phyloP scores from a whole-genome alignment of 1,284 basidiomycete species.

The Pseudozyma sp. region DNA sequence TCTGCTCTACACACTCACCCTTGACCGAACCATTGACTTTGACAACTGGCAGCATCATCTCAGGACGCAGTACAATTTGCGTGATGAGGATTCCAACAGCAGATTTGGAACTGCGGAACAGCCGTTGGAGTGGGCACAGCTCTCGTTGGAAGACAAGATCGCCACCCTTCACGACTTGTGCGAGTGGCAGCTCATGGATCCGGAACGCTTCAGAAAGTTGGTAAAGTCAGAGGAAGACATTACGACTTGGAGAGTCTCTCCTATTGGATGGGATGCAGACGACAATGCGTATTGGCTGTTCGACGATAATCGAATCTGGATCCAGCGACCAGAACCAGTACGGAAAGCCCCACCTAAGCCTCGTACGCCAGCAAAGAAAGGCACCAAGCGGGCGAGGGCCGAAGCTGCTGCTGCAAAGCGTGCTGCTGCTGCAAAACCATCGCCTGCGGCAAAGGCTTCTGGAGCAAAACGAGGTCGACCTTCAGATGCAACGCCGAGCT shows the following conservation, averaged over 20 bases:
- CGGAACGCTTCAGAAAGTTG: slow-evolving; percentile 72
- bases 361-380: slow-evolving; percentile 49
- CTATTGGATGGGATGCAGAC: slow-evolving; percentile 84
- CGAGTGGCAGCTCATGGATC: slow-evolving; percentile 73
- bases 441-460: slow-evolving; percentile 67
- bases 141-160: slow-evolving; percentile 71
- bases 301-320: slow-evolving; percentile 87
- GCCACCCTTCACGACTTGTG: slow-evolving; percentile 65
- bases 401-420: slow-evolving; percentile 55
- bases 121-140: slow-evolving; percentile 70
- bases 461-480: slow-evolving; percentile 74
- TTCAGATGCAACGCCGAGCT: slow-evolving; percentile 28
- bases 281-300: slow-evolving; percentile 89
- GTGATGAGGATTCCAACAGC: slow-evolving; percentile 34
- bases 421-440: slow-evolving; percentile 73
- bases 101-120: slow-evolving; percentile 58
- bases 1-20: slow-evolving; percentile 72
- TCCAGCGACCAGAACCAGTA: slow-evolving; percentile 74
- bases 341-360: slow-evolving; percentile 46
- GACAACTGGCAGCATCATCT: slow-evolving; percentile 59
- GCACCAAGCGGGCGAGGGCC: slow-evolving; percentile 37
- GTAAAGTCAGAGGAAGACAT: slow-evolving; percentile 72
- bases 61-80: slow-evolving; percentile 43
- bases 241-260: slow-evolving; percentile 76
- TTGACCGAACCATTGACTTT: slow-evolving; percentile 71